These are phyloP conservation scores for Aspergillaceae sp. DNA, from an alignment of 2,329 filamentous ascomycete genomes.

Conservation along the genomic window DNA sequence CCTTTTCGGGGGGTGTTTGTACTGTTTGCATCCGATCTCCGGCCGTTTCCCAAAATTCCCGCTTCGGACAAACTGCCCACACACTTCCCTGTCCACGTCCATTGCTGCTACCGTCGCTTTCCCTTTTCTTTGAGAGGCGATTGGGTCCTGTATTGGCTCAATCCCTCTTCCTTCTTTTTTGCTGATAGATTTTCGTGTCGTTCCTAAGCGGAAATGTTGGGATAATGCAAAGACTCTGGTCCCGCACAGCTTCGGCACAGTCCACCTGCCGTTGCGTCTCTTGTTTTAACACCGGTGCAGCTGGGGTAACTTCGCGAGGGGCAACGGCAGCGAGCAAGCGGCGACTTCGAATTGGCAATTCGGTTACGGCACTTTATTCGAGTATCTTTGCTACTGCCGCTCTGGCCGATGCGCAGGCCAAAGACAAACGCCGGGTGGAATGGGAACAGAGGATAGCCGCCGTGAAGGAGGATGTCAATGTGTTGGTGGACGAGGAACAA, in stretches of 20 bases:
- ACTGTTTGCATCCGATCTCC: conserved; percentile 28
- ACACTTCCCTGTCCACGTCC: neutral
- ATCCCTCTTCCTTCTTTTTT: neutral
- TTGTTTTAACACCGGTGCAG: conserved; percentile 29
- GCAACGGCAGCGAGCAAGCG: conserved; percentile 28
- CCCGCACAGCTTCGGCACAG: conserved; percentile 31
- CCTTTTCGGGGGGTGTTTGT: conserved; percentile 23
- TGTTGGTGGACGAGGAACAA: conserved; percentile 31
- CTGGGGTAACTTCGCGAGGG: conserved; percentile 27
- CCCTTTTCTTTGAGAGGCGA: conserved; percentile 1
- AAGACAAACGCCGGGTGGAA: conserved; percentile 32
- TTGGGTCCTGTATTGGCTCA: conserved; percentile 7
- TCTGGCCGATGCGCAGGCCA: conserved; percentile 32
- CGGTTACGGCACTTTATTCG: conserved; percentile 36
- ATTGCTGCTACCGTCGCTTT: conserved; percentile 2
- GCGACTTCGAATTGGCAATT: conserved; percentile 34
- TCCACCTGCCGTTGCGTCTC: conserved; percentile 35
- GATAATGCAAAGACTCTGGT: conserved; percentile 39
- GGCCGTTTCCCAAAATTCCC: neutral
- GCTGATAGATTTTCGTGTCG: neutral
- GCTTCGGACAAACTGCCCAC: conserved; percentile 1
- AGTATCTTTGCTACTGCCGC: conserved; percentile 36
- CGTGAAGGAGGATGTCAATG: conserved; percentile 34
- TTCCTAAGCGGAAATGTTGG: conserved; percentile 18
- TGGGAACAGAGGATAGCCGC: conserved; percentile 36